Conservation (phyloP, 148 eudicot genomes). For the Euryodendron excelsum region DNA sequence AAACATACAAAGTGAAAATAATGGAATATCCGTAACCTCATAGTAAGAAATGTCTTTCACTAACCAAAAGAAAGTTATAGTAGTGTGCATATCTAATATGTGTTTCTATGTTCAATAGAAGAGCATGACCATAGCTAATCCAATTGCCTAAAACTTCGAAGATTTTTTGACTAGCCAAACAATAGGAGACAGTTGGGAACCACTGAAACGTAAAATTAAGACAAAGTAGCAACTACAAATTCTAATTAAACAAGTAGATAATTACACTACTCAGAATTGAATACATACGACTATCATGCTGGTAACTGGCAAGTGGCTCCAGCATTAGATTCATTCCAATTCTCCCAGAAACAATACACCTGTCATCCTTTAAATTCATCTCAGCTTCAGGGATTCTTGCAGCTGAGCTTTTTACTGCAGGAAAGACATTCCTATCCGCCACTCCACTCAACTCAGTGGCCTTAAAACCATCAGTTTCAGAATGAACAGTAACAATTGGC, state of each 20-base stretch:
- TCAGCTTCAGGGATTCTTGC: slow-evolving; percentile 41
- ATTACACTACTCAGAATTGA: slow-evolving; percentile 1
- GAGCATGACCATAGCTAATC: not conserved
- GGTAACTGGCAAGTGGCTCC: slow-evolving; percentile 49
- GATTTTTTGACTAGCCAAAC: not conserved
- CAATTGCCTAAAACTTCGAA: not conserved
- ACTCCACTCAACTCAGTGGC: slow-evolving; percentile 40
- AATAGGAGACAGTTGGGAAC: not conserved
- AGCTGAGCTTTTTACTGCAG: slow-evolving; percentile 44
- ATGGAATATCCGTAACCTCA: not conserved
- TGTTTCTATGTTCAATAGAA: not conserved
- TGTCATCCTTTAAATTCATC: slow-evolving; percentile 53
- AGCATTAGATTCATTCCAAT: slow-evolving; percentile 38
- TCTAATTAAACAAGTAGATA: not conserved
- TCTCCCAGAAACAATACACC: slow-evolving; percentile 38
- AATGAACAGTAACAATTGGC: slow-evolving; percentile 32
- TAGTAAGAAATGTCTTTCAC: not conserved
- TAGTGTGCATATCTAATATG: not conserved
- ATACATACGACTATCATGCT: slow-evolving; percentile 65
- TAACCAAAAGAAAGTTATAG: not conserved
- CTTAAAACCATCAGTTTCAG: slow-evolving; percentile 42
- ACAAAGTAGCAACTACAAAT: not conserved
- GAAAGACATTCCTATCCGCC: slow-evolving; percentile 40
- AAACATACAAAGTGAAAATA: not conserved
- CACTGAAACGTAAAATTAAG: not conserved